Base-by-base conservation (phyloP, 2,329 filamentous ascomycete species). In the Exophiala viscosa region DNA sequence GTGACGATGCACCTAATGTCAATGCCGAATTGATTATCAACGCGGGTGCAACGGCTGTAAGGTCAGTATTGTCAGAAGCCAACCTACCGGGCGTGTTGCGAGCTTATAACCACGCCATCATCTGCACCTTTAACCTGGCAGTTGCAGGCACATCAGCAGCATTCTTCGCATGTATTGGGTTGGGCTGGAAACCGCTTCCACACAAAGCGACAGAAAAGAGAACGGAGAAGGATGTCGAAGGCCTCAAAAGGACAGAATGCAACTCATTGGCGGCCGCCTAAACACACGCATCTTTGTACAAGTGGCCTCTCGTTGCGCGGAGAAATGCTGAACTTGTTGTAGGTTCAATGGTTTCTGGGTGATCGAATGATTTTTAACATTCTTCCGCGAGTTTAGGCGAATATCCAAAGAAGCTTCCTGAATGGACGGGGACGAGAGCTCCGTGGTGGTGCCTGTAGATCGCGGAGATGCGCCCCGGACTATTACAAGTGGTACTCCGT, bases 31-130 rank as follows among this genome's bases (percentile, higher is more conserved):
- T 17, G 10, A 40, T 62, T 15, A 55, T 58, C 28, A 20, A 35
- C 8, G 44, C 45, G 8, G 60, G 60, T 31, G 59, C 57, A n/a
- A 51, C 54, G 5, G 50, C 52, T 3, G 56, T 62, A 9, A 39
- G 55, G 31, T 48, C 44, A n/a, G 36, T 33, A 2, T 50, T 62
- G 6, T 39, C 57, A 5, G n/a, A 20, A n/a, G 47, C 50, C 6
- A 20, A 52, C 11, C 39, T 60, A 3, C 36, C 41, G 2, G 52
- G 41, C 11, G 41, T 62, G 1, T 35, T 56, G 10, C 31, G 18
- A 33, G 52, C 60, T 3, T 62, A 61, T 35, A 61, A 57, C 34
- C 46, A 47, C 17, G 57, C 59, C 2, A 40, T 62, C 6, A 43
- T 48, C 13, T 34, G 39, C 13, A 55, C 53, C 9, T 60, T 60